phyloP scores from a whole-genome alignment of 345 rosid species.

The Salix caprea region DNA sequence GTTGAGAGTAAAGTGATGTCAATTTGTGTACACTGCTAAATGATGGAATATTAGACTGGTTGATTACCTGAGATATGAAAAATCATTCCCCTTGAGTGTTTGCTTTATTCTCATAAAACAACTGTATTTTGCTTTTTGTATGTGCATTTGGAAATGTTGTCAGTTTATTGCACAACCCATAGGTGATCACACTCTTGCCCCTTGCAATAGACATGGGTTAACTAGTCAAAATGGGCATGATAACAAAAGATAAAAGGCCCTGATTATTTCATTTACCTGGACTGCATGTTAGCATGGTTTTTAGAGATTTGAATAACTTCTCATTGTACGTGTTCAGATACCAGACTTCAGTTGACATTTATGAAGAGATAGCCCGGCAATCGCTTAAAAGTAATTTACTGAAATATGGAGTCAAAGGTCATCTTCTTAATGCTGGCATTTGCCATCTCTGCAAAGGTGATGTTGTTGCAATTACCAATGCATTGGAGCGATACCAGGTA shows the following conservation, averaged over 20 bases:
- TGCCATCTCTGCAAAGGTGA: conserved; percentile 95
- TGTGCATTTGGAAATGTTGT: neutral
- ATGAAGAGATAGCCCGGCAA: conserved; percentile 74
- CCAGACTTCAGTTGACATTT: conserved; percentile 80
- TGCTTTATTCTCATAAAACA: neutral
- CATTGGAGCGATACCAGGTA: conserved; percentile 92
- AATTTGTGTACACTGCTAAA: neutral
- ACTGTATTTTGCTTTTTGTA: neutral
- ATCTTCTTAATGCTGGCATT: conserved; percentile 94
- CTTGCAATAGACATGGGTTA: neutral
- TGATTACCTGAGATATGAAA: neutral
- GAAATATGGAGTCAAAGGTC: conserved; percentile 95
- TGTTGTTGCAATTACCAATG: conserved; percentile 78
- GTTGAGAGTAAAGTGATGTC: neutral
- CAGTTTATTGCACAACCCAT: neutral
- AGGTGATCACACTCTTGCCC: neutral
- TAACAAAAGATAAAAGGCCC: neutral
- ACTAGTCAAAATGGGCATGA: neutral
- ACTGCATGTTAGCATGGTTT: neutral
- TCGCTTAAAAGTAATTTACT: conserved; percentile 78
- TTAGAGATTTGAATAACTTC: conserved; percentile 12
- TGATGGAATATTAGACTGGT: neutral
- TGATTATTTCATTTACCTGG: neutral
- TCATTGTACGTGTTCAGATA: conserved; percentile 51
- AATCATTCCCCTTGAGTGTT: neutral